Evolutionary conservation across 805 yeast species (phyloP).

Genomic region (Yarrowia bubula): DNA sequence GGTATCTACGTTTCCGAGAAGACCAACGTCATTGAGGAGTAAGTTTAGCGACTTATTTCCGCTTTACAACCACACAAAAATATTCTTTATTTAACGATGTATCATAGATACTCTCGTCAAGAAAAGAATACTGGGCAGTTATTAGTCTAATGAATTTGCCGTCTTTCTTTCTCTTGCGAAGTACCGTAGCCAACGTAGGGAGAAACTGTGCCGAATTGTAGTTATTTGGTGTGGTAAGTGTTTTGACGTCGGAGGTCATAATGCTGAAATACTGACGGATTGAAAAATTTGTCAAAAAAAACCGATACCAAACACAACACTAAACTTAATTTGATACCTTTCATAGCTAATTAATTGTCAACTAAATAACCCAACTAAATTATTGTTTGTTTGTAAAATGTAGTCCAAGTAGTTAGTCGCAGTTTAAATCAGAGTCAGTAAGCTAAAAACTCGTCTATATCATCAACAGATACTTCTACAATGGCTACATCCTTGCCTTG

Average conservation of each 20-base stretch:
- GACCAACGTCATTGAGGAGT: slow-evolving; percentile 78
- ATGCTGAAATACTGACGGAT: neutral
- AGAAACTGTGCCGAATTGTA: neutral
- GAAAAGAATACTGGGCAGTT: slow-evolving; percentile 27
- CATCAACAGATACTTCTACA: too few species aligned
- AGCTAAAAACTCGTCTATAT: too few species aligned
- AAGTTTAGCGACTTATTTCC: slow-evolving; percentile 16
- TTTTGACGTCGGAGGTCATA: neutral
- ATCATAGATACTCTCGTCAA: slow-evolving; percentile 23
- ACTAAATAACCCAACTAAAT: too few species aligned
- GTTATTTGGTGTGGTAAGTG: neutral
- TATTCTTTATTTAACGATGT: slow-evolving; percentile 27
- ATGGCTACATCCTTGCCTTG: too few species aligned
- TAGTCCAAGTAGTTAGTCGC: too few species aligned
- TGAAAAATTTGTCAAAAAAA: neutral
- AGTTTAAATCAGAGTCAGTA: too few species aligned
- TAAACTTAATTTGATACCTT: neutral
- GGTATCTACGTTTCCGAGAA: slow-evolving; percentile 99
- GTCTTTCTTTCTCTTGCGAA: slow-evolving; percentile 28
- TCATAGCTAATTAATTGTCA: neutral
- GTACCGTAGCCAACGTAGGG: slow-evolving; percentile 20
- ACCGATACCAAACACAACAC: neutral
- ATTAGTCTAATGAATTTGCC: slow-evolving; percentile 24
- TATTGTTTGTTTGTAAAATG: too few species aligned
- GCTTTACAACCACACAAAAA: slow-evolving; percentile 15